Base-by-base conservation (phyloP, 116 monocot genomes). In the Trichopus zeylanicus region DNA sequence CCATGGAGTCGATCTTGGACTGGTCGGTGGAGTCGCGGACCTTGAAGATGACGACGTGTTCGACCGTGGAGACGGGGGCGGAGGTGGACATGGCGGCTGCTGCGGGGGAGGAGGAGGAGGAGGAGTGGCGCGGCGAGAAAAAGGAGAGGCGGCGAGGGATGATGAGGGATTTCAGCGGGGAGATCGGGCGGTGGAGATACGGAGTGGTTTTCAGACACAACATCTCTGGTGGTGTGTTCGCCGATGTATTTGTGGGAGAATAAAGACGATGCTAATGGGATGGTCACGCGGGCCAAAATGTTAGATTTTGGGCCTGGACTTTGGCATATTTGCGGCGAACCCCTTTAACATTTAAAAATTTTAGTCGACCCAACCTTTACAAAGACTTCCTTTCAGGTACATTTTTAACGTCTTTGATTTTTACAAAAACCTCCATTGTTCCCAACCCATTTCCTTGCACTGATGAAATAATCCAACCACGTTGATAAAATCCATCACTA, bases 31-130 rank as follows among this genome's bases (percentile, higher is more conserved):
- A 48, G 13, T 77, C 66, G 22, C 77, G 80, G 62, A 77, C 72
- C 72, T 84, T 86, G 80, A 89, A 87, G 67, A 95, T 84, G 59
- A 95, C 95, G 33, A 90, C 51, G 74, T 95, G 95, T 59, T 95
- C 95, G 55, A 95, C 62, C 10, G 68, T 67, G 46, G 86, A 22
- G 52, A 32, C 18, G 62, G 42, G 47, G 35, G 78, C 52, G 48
- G 62, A 34, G 32, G 35, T n/a, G 34, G 42, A 30, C 49, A 49
- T 49, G 4, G 33, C 7, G 37, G 16, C 33, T 42, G 27, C 39
- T 23, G 39, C 1, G 26, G 59, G 18, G 12, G 24, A 34, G 23
- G 25, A 21, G 59, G 21, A 9, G 49, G 19, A 20, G 21, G 13
- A 1, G 18, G 10, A n/a, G 4, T 2, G 26, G 27, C 13, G 46